These are phyloP conservation scores for Chalaropsis ovoidea DNA, from an alignment of 2,329 filamentous ascomycete species.

Conservation along the genomic window DNA sequence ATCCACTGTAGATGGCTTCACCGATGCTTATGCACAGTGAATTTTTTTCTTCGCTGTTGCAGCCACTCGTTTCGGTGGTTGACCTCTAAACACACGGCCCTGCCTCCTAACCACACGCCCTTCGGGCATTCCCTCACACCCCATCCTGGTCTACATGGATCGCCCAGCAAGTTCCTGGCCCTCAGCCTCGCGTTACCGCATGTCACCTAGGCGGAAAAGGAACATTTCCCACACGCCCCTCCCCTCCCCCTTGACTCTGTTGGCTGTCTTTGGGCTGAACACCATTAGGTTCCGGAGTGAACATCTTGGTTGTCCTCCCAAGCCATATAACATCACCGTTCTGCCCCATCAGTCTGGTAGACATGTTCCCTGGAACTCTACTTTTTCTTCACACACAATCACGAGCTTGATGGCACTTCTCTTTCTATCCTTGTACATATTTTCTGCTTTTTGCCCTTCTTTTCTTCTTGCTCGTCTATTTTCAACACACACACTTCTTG, in stretches of 20 bases:
- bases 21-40: constrained; percentile 8
- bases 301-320: constrained; percentile 3
- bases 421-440: constrained; percentile 8
- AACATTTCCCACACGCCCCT: background rate
- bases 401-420: constrained; percentile 8
- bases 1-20: background rate
- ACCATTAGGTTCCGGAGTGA: background rate
- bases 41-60: background rate
- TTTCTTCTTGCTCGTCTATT: background rate
- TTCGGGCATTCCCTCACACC: constrained; percentile 1
- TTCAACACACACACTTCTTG: background rate
- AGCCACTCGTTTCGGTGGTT: constrained; percentile 1
- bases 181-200: constrained; percentile 13
- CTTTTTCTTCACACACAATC: background rate
- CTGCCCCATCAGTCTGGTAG: background rate
- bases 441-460: background rate
- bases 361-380: background rate
- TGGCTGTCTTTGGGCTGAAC: constrained; percentile 3
- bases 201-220: constrained; percentile 13
- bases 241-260: background rate
- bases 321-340: constrained; percentile 6
- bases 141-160: background rate
- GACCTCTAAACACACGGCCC: background rate
- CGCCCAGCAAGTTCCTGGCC: background rate
- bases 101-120: background rate